Evolutionary conservation across 495 filamentous ascomycete genomes (phyloP).

Genomic region (Podospora fimiseda): DNA sequence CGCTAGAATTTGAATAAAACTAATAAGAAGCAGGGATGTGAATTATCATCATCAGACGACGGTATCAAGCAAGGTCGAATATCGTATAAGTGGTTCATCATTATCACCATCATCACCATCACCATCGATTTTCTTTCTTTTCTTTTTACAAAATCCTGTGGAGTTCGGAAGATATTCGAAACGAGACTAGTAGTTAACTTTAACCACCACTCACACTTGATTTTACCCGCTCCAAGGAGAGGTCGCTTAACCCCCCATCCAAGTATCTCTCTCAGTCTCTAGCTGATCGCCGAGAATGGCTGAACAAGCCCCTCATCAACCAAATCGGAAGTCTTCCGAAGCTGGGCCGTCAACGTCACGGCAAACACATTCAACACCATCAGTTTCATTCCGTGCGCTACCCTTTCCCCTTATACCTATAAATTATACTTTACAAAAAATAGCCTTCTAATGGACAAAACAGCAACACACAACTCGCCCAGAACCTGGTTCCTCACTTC

Average conservation of each 20-base stretch:
- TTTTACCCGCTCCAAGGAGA: background rate
- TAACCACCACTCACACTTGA: background rate
- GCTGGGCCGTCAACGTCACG: slow-evolving; percentile 32
- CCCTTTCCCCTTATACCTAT: slow-evolving; percentile 11
- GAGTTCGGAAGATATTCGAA: background rate
- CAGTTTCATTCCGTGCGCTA: slow-evolving; percentile 45
- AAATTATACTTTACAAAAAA: slow-evolving; percentile 12
- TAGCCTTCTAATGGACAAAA: slow-evolving; percentile 32
- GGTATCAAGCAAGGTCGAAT: background rate
- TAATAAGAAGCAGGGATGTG: slow-evolving; percentile 9
- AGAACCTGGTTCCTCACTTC: slow-evolving; percentile 85
- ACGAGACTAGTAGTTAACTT: background rate
- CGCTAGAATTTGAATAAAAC: background rate
- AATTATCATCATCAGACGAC: slow-evolving; percentile 5
- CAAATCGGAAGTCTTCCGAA: slow-evolving; percentile 20
- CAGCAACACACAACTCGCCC: slow-evolving; percentile 53
- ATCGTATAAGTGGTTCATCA: background rate
- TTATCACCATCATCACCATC: background rate
- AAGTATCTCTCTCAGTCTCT: background rate
- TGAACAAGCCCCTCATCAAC: slow-evolving; percentile 8
- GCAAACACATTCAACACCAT: slow-evolving; percentile 39
- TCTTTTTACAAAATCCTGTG: too few relatives aligned
- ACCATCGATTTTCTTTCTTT: too few relatives aligned
- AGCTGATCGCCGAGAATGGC: slow-evolving; percentile 21
- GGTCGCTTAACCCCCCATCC: background rate